Base-by-base conservation (phyloP, 2,329 filamentous ascomycete species). In the Arthrobotrys entomopaga region DNA sequence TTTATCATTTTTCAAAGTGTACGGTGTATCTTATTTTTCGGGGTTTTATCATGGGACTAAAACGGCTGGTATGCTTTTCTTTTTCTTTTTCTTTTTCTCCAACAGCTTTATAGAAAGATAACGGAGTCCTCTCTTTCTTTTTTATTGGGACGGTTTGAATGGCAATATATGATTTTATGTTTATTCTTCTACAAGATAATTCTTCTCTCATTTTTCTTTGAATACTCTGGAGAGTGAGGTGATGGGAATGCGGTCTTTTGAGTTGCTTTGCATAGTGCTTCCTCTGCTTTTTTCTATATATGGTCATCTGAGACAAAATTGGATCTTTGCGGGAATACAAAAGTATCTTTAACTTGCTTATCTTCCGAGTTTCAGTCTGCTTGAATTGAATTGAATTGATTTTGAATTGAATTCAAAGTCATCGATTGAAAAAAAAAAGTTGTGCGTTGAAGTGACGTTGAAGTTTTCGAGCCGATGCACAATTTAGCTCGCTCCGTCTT, bases 111-210 rank as follows among this genome's bases (percentile, higher is more conserved):
- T 63, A 63, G 34, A 64, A 53, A 53, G 59, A 64, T 64, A 53
- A 64, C 48, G 59, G 59, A 53, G 59, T 64, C 59, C 19, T 63
- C 6, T 24, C 20, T 58, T n/a, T 40, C 10, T 46, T 43, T 63
- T 52, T 46, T 20, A 5, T 22, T 48, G 5, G 11, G 38, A 24
- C 29, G 29, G 29, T 34, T 34, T 34, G 5, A 34, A 15, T 59
- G 22, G 29, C 22, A 26, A 20, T 15, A 29, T 53, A 11, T 26
- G 13, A 5, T 53, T 53, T 29, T 34, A n/a, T 53, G 24, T 53
- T 53, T 26, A 34, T 34, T 34, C 29, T 34, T 34, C 29, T 3
- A 34, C 29, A 34, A 34, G 7, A 10, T 10, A 1, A 34, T 10
- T 3, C 29, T 5, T 34, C 3, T 34, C 6, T 8, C 29, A 34